A percentile compares a stretch with the other conserved stretches of the same genome.
Conservation (phyloP, 441 rosid genomes). For the Brassica hybrid region DNA sequence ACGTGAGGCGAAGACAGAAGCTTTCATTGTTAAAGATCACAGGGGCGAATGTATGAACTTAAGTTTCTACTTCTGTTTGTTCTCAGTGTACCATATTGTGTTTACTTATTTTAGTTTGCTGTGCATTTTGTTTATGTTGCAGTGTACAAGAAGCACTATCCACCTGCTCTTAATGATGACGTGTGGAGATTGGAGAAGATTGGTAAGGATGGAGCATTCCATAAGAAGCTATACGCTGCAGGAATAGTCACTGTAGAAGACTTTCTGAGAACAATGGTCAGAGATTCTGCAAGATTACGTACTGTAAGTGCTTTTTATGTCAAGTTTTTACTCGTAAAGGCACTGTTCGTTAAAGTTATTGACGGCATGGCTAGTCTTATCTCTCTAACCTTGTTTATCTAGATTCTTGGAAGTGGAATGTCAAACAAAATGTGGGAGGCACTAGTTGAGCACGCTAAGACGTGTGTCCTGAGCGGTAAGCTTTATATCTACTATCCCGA, state of each 20-base stretch:
- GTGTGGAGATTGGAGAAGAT: slow-evolving; percentile 99
- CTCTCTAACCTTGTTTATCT: slow-evolving; percentile 28
- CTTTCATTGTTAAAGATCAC: slow-evolving; percentile 97
- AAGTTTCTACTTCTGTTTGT: neutral
- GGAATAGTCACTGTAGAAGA: slow-evolving; percentile 77
- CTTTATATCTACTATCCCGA: slow-evolving; percentile 85
- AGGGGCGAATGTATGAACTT: slow-evolving; percentile 85
- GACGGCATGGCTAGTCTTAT: slow-evolving; percentile 37
- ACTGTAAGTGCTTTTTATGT: slow-evolving; percentile 56
- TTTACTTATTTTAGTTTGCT: slow-evolving; percentile 15
- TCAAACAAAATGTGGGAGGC: slow-evolving; percentile 99
- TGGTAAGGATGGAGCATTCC: slow-evolving; percentile 98
- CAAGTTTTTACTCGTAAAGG: slow-evolving; percentile 17
- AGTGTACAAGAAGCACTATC: slow-evolving; percentile 99
- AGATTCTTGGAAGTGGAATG: slow-evolving; percentile 99
- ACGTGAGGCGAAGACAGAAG: slow-evolving; percentile 98
- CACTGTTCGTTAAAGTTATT: neutral
- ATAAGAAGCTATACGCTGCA: slow-evolving; percentile 66
- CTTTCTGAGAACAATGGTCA: slow-evolving; percentile 77
- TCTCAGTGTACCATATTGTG: slow-evolving; percentile 6
- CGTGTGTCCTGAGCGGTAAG: slow-evolving; percentile 83
- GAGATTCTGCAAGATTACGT: slow-evolving; percentile 73
- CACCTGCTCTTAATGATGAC: slow-evolving; percentile 86
- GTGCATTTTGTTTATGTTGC: slow-evolving; percentile 29
- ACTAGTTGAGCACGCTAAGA: slow-evolving; percentile 93